Base-by-base conservation (phyloP, 2,329 filamentous ascomycete species). In the Fusarium sp. region DNA sequence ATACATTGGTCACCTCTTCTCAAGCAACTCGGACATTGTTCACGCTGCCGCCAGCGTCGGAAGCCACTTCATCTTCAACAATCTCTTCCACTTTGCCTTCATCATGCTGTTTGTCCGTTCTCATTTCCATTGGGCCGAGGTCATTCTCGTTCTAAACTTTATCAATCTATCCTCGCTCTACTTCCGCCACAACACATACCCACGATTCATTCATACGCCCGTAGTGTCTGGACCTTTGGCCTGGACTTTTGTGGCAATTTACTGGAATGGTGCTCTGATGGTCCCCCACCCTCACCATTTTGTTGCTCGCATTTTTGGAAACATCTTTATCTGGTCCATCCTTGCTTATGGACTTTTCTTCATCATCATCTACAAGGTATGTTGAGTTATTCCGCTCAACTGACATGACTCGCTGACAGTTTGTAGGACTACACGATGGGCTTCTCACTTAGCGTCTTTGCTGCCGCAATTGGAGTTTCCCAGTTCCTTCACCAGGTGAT, bases 221-320 rank as follows among this genome's bases (percentile, higher is more conserved):
- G 90, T 90, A 46, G 89, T 94, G 26, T 91, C 92, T 18, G 93
- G 90, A 1, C 94, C 94, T 9, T 85, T 97, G 73, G 93, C 82
- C 17, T 97, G 93, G 93, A 94, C 92, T 17, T 93, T 96, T 77
- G 90, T 95, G 17, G 92, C 93, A 33, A 86, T 97, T 57, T 95
- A 95, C 85, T 97, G 93, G 93, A 93, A 94, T 75, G 94, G 94
- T 12, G 93, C 94, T 23, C 90, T 95, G 50, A 92, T 93, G 78
- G 88, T 95, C n/a, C 84, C 84, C n/a, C 85, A 93, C 77, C 87
- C 90, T 11, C 83, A 90, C 62, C 87, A 84, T 63, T 80, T 94
- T 7, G 85, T 91, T 4, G 91, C 92, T n/a, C 86, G 93, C 50
- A 91, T 97, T 73, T 88, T 96, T 27, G 94, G 93, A 55, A 97